Evolutionary conservation across 2,329 filamentous ascomycete genomes (phyloP), one percentile per base, ranked within the genome.

Genomic region (Cyphellophora europaea): DNA sequence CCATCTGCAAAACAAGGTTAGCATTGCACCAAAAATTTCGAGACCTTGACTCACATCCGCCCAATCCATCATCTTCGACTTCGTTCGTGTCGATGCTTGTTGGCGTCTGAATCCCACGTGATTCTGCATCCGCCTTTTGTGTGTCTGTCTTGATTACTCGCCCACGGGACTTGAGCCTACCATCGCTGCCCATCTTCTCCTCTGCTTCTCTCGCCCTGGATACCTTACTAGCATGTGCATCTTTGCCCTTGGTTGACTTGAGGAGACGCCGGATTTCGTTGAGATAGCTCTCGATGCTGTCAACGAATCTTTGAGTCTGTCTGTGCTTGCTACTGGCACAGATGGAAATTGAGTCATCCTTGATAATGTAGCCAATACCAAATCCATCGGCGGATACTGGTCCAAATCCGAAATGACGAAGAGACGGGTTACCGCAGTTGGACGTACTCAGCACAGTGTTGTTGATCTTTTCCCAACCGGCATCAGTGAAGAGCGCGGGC

Each of bases 361-460:
- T 98, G 72, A 98, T 95, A 52, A 98, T 96, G 64, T 98, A 98
- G 2, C 91, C 91, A 37, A 98, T 95, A 18, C 91, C 91, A 53
- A 96, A 96, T 0, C 91, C 91, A 47, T 95, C 87, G 2, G 79
- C 89, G 1, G 84, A 89, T 0, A 89, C 93, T 2, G 91, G 91
- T 0, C 91, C 91, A 55, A 98, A 98, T 3, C 91, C 91, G 51
- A 98, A 98, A 51, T 96, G 89, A 2, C 91, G 79, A 12, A 98
- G 76, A 0, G 82, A 86, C 0, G 91, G 91, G 59, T 96, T 98
- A 40, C 91, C 91, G 59, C 91, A 98, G 67, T 98, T 98, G n/a
- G 88, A 95, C 0, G 91, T 96, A 5, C 85, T 93, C 25, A 98
- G 67, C 45, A 96, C 85, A 6, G 89, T 96, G 44, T 75, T 93